phyloP scores from a whole-genome alignment of 495 filamentous ascomycete genomes.

The Neurospora discreta region DNA sequence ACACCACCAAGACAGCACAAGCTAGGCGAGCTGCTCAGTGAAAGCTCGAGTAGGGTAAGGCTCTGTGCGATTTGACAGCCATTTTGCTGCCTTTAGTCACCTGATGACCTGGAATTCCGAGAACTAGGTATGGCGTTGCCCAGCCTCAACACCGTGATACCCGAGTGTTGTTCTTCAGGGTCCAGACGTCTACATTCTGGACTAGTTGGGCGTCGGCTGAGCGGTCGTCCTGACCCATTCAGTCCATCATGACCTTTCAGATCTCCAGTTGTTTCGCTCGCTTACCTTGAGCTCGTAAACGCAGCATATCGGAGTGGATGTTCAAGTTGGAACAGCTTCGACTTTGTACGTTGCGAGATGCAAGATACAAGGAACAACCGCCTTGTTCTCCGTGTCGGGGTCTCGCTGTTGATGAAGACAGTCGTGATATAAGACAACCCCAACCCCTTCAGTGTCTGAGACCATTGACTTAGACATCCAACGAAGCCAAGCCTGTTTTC shows the following conservation, averaged over 20 bases:
- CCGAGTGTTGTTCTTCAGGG: background rate
- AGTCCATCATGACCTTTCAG: background rate
- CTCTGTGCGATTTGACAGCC: background rate
- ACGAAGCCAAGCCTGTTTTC: too few species aligned
- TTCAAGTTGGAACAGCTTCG: background rate
- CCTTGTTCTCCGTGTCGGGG: background rate
- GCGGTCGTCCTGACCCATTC: background rate
- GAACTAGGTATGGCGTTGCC: background rate
- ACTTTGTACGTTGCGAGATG: background rate
- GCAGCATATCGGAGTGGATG: background rate
- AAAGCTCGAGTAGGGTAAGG: background rate
- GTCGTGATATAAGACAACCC: background rate
- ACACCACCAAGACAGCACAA: background rate
- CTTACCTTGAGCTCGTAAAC: background rate
- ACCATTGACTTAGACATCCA: background rate
- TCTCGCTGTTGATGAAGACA: background rate
- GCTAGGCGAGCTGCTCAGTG: background rate
- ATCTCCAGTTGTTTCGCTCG: background rate
- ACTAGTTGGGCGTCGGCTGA: background rate
- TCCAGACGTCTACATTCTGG: background rate
- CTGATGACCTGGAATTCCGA: background rate
- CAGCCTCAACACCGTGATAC: background rate
- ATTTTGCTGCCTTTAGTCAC: background rate
- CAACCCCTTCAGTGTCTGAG: background rate
- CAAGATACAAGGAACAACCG: background rate